Conservation (phyloP, 306 rosid genomes). For the Luffa aegyptiaca region DNA sequence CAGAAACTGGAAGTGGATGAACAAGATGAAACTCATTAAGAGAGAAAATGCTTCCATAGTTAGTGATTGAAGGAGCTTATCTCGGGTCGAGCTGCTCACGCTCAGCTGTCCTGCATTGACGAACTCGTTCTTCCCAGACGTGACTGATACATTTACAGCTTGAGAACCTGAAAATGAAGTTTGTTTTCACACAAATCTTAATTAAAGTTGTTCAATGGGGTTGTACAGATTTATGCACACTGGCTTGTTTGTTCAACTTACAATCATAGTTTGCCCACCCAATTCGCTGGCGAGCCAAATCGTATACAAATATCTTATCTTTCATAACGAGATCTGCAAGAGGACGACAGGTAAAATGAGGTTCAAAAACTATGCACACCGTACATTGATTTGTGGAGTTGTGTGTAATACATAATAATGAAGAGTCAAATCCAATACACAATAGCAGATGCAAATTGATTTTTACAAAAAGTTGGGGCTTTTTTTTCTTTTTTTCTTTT, state of each 20-base stretch:
- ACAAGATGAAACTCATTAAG: slow-evolving; percentile 6
- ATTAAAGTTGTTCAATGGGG: background rate
- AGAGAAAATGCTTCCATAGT: slow-evolving; percentile 29
- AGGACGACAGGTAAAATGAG: background rate
- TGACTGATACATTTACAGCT: slow-evolving; percentile 75
- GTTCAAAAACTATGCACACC: background rate
- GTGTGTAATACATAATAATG: background rate
- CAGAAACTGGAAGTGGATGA: slow-evolving; percentile 17
- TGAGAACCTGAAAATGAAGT: slow-evolving; percentile 50
- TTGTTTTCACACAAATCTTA: background rate
- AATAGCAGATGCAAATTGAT: background rate
- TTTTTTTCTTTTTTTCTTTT: too few relatives aligned
- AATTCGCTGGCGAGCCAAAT: slow-evolving; percentile 59
- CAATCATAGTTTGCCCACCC: slow-evolving; percentile 89
- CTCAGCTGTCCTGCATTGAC: slow-evolving; percentile 48
- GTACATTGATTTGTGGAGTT: background rate
- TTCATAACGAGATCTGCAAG: slow-evolving; percentile 73
- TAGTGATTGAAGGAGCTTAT: slow-evolving; percentile 35
- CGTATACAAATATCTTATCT: slow-evolving; percentile 80
- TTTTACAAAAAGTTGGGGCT: background rate
- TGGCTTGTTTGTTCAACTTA: slow-evolving; percentile 27
- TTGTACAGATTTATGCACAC: background rate
- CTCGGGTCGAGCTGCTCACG: slow-evolving; percentile 31
- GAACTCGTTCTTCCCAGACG: slow-evolving; percentile 66
- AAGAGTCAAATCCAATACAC: background rate